Evolutionary conservation across 108 stramenopile genomes (phyloP), one percentile per base, ranked within the genome.

Genomic region (Pelagomonas calceolata): DNA sequence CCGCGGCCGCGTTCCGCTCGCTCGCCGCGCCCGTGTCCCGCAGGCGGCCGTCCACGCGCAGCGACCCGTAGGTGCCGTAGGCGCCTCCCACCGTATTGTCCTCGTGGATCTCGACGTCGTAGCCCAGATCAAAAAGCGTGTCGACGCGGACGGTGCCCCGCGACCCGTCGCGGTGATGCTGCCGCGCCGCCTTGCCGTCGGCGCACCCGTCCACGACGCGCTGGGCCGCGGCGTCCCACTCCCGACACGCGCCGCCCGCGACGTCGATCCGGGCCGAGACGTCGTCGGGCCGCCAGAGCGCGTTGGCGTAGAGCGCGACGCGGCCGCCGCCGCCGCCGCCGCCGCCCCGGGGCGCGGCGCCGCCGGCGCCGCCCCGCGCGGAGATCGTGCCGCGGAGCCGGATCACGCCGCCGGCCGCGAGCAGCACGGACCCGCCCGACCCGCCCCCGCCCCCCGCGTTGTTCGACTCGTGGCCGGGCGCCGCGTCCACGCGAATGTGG

Each of bases 291-390:
- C n/a, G n/a, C 16, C 83, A 78, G 21, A 60, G 51, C 63, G 84
- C 78, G 68, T 87, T 71, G 5, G 85, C 90, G 72, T 70, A 89
- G 44, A 91, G 32, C 4, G 86, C 88, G 7, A 93, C 79, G 36
- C 89, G 73, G 0, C 92, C 92, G 30, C 92, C 92, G 16, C 81
- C 75, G 32, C 92, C 92, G 16, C 85, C 88, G 15, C 89, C 90
- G 34, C 86, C 89, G 33, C 60, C 78, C 9, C n/a, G 15, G 34
- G 29, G 69, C 65, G 79, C 81, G 66, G 68, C 45, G 0, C 90
- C 92, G 60, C 90, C 92, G 29, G 70, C 60, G 16, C 92, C 92
- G 32, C 92, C 92, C 18, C 66, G 45, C 0, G 80, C 92, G 14
- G 68, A 69, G 16, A 93, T 64, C 21, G 34, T 72, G 0, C 88